Evolutionary conservation across 805 yeast species (phyloP), one percentile per base, ranked within the genome.

Genomic region (Saccharomycopsis sp.): DNA sequence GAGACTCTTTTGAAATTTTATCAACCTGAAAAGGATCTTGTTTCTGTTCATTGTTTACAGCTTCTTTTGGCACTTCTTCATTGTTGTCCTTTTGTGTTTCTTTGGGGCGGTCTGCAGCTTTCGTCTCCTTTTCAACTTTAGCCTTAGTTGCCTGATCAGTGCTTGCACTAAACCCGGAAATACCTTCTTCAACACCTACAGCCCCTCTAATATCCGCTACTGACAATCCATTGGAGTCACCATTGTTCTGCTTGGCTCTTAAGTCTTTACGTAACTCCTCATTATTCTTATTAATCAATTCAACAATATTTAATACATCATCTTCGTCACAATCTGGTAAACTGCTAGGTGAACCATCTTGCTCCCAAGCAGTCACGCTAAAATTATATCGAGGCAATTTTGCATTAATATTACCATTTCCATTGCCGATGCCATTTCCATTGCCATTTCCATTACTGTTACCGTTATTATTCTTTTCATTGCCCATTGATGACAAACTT

Each of bases 141-240:
- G 43, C 44, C 22, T 29, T 26, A 4, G 28, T 34, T 2, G 45
- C 48, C 20, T 35, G 17, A 21, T 37, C 46, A 23, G 42, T 31
- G 24, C 49, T 49, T 4, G 50, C 28, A 27, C 52, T 45, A 7
- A 49, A 36, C 2, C 51, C 51, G 14, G 50, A 38, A 28, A 49
- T 46, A 14, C 52, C 52, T 22, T 52, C 55, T 28, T 40, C 53
- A 22, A 67, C 72, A 21, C 70, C 68, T 13, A 64, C 70, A 1
- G 71, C 71, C 24, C 67, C 68, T 43, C 66, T 61, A 24, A 65
- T 65, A 53, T 65, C 70, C 2, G 67, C 67, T 42, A 58, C 64
- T n/a, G 64, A 54, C 40, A 65, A 51, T 1, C 64, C 65, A 20
- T 37, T 37, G 40, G 40, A 4, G 22, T 31, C 23, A n/a, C 44